Evolutionary conservation across 1,139 yeast genomes (phyloP).

Genomic region (Kurtzmaniella quercitrusa): DNA sequence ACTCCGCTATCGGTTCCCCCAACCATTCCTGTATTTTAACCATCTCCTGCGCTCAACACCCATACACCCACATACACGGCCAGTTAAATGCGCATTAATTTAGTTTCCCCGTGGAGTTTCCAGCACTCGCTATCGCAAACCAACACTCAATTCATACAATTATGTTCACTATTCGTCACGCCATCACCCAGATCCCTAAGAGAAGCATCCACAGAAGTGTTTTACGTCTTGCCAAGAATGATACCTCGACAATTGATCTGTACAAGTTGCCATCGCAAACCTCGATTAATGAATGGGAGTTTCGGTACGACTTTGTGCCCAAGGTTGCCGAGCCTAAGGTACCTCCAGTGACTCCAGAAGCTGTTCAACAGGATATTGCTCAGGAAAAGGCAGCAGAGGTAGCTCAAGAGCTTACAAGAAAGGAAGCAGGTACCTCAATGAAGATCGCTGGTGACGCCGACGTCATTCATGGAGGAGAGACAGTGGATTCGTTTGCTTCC

Average conservation of each 20-base stretch:
- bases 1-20: too few species aligned
- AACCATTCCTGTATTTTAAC: too few species aligned
- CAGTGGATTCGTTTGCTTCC: conserved; percentile 15
- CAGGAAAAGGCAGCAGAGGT: conserved; percentile 37
- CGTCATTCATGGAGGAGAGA: conserved; percentile 45
- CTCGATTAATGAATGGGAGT: conserved; percentile 47
- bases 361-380: conserved; percentile 47
- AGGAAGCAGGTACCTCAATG: conserved; percentile 35
- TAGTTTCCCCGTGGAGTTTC: neutral
- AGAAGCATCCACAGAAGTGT: conserved; percentile 11
- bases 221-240: conserved; percentile 33
- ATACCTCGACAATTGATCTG: conserved; percentile 44
- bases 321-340: conserved; percentile 43
- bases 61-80: neutral
- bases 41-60: too few species aligned
- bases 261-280: conserved; percentile 45
- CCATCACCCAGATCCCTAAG: neutral
- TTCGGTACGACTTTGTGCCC: conserved; percentile 49
- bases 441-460: conserved; percentile 42
- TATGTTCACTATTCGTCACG: neutral
- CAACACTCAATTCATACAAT: neutral
- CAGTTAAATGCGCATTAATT: neutral
- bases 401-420: conserved; percentile 37
- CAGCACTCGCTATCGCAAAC: neutral
- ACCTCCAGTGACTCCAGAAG: conserved; percentile 50